phyloP scores from a whole-genome alignment of 2,329 filamentous ascomycete genomes.

The Triangularia setosa region DNA sequence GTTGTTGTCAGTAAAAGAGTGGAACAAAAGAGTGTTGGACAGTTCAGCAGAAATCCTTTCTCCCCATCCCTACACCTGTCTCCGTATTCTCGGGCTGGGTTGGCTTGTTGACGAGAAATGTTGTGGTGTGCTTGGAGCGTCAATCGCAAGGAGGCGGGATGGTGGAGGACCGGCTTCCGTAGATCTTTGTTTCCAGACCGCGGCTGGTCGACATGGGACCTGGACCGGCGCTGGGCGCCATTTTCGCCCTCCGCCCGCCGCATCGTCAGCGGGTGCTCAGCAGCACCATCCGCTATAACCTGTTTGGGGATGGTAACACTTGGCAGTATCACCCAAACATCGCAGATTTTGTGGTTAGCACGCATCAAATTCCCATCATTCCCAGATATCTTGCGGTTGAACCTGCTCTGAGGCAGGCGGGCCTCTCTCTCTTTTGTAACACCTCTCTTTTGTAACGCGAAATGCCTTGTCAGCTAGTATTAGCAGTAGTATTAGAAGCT shows the following conservation, averaged over 20 bases:
- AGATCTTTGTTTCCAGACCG: background rate
- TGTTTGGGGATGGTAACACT: background rate
- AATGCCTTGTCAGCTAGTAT: too few species aligned
- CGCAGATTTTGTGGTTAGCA: background rate
- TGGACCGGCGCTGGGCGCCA: background rate
- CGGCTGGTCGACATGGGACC: background rate
- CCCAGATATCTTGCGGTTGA: background rate
- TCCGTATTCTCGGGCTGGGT: background rate
- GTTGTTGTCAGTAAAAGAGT: background rate
- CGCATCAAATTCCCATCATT: background rate
- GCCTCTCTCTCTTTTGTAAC: background rate
- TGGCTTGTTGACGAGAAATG: background rate
- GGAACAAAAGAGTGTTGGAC: background rate
- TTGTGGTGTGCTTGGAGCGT: background rate
- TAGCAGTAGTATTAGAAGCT: too few species aligned
- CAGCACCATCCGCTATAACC: background rate
- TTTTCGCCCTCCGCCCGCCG: background rate
- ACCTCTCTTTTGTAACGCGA: too few species aligned
- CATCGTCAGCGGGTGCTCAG: background rate
- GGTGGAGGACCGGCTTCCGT: background rate
- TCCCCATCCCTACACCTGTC: background rate
- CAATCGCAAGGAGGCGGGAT: background rate
- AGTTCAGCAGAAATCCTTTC: background rate
- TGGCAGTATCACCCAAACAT: background rate
- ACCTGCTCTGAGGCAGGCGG: too few species aligned